Conservation (phyloP, 2,329 filamentous ascomycete species). For the Endocalyx cinctus region DNA sequence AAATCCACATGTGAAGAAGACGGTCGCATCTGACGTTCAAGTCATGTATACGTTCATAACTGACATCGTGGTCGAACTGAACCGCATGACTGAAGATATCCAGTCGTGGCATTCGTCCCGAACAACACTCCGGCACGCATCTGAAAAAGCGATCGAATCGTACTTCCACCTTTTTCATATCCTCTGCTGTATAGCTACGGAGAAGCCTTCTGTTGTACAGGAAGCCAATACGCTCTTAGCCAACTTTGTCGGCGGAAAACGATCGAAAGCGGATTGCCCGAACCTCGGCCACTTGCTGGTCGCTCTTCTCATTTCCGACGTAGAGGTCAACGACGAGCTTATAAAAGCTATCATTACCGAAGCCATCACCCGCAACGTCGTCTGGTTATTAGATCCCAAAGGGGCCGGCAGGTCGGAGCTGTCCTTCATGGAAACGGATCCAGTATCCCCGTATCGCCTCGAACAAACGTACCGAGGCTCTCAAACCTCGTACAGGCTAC, state of each 20-base stretch:
- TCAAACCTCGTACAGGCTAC: constrained; percentile 42
- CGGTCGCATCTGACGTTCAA: constrained; percentile 20
- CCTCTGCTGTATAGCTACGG: constrained; percentile 41
- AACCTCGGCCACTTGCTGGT: constrained; percentile 46
- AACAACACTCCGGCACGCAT: constrained; percentile 41
- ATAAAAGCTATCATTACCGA: constrained; percentile 41
- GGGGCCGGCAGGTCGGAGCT: constrained; percentile 38
- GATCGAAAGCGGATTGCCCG: constrained; percentile 37
- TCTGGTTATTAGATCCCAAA: constrained; percentile 42
- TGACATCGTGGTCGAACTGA: constrained; percentile 44
- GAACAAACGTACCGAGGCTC: constrained; percentile 41
- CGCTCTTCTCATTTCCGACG: constrained; percentile 40
- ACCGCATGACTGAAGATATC: constrained; percentile 31
- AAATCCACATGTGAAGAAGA: constrained; percentile 15
- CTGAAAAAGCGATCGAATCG: constrained; percentile 48
- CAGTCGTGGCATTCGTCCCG: constrained; percentile 14
- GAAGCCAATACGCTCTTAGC: constrained; percentile 36
- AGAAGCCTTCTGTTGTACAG: constrained; percentile 28
- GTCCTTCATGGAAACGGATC: constrained; percentile 37
- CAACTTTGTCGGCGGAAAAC: constrained; percentile 33
- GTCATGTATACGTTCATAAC: constrained; percentile 46
- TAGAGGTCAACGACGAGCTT: constrained; percentile 33
- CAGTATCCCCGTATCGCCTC: constrained; percentile 40
- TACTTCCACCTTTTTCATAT: constrained; percentile 50
- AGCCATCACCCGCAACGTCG: constrained; percentile 45